phyloP scores from a whole-genome alignment of 495 filamentous ascomycete species.

The Penicillium ucsense region DNA sequence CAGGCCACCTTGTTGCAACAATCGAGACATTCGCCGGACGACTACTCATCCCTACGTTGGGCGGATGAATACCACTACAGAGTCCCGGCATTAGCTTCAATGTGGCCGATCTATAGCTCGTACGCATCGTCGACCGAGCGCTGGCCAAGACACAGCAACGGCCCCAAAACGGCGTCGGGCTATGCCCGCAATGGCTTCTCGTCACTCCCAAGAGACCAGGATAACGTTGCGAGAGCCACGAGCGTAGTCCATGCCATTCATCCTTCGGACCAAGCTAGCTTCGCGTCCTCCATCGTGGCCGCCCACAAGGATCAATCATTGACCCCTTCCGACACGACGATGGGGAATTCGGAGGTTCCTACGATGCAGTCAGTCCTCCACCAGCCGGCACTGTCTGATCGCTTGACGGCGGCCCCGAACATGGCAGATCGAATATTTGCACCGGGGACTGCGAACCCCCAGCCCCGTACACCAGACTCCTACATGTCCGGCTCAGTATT shows the following conservation, averaged over 20 bases:
- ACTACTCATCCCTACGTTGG: slow-evolving; percentile 33
- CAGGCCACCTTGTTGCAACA: slow-evolving; percentile 27
- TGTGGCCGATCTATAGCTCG: slow-evolving; percentile 32
- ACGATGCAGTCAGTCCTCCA: slow-evolving; percentile 19
- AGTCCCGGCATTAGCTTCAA: slow-evolving; percentile 14
- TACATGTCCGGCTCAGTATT: slow-evolving; percentile 19
- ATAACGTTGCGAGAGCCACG: slow-evolving; percentile 2
- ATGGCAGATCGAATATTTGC: slow-evolving; percentile 19
- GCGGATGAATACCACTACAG: slow-evolving; percentile 29
- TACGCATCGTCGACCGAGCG: slow-evolving; percentile 24
- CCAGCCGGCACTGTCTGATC: slow-evolving; percentile 5
- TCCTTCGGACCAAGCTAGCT: slow-evolving; percentile 7
- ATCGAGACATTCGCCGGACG: slow-evolving; percentile 21
- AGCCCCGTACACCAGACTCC: slow-evolving; percentile 24
- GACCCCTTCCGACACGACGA: slow-evolving; percentile 28
- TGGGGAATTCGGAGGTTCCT: slow-evolving; percentile 22
- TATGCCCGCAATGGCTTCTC: slow-evolving; percentile 4
- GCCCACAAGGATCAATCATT: slow-evolving; percentile 30
- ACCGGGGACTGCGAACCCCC: slow-evolving; percentile 12
- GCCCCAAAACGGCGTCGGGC: slow-evolving; percentile 2
- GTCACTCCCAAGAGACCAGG: neutral
- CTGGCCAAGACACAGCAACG: slow-evolving; percentile 20
- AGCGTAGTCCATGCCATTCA: neutral
- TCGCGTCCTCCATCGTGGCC: slow-evolving; percentile 27
- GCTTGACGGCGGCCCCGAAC: slow-evolving; percentile 20